phyloP scores from a whole-genome alignment of 1,284 basidiomycete genomes.

The Malassezia obtusa region DNA sequence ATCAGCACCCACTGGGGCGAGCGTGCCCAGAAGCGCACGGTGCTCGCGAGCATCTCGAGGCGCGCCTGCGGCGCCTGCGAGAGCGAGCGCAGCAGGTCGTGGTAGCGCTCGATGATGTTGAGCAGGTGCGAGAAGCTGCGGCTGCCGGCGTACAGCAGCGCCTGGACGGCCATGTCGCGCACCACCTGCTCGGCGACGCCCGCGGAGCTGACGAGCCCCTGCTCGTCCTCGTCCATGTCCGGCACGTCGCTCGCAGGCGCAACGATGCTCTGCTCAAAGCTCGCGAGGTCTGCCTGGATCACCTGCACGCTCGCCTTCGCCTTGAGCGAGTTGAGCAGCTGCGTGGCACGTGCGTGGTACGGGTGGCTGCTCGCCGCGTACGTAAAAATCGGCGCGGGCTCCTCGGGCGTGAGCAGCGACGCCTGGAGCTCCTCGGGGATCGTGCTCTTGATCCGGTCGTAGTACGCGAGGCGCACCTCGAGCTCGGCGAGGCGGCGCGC shows the following conservation, averaged over 20 bases:
- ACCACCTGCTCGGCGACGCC: slow-evolving; percentile 58
- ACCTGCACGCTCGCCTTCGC: slow-evolving; percentile 61
- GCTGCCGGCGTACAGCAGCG: slow-evolving; percentile 77
- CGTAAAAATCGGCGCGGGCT: slow-evolving; percentile 71
- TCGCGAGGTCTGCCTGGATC: slow-evolving; percentile 65
- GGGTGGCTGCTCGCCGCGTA: slow-evolving; percentile 55
- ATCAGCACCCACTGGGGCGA: slow-evolving; percentile 55
- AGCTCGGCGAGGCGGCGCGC: slow-evolving; percentile 78
- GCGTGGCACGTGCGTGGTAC: slow-evolving; percentile 67
- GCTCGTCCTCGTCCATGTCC: slow-evolving; percentile 51
- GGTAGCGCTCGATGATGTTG: slow-evolving; percentile 89
- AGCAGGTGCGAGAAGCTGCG: slow-evolving; percentile 96
- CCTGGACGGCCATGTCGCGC: slow-evolving; percentile 75
- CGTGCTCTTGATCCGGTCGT: slow-evolving; percentile 81
- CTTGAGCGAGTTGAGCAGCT: slow-evolving; percentile 72
- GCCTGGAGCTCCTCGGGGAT: slow-evolving; percentile 66
- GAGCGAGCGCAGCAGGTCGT: slow-evolving; percentile 71
- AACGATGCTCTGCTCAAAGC: slow-evolving; percentile 37
- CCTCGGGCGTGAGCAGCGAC: slow-evolving; percentile 60
- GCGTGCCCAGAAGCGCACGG: slow-evolving; percentile 61
- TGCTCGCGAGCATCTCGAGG: slow-evolving; percentile 57
- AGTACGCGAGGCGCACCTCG: slow-evolving; percentile 84
- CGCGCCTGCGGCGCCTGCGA: slow-evolving; percentile 54
- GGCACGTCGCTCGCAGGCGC: slow-evolving; percentile 54
- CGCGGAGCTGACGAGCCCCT: slow-evolving; percentile 37